Percentiles rank a stretch among this genome's conserved stretches.
These are phyloP conservation scores for Fraxinus dipetala DNA, from an alignment of 305 asterid genomes.

Conservation along the genomic window DNA sequence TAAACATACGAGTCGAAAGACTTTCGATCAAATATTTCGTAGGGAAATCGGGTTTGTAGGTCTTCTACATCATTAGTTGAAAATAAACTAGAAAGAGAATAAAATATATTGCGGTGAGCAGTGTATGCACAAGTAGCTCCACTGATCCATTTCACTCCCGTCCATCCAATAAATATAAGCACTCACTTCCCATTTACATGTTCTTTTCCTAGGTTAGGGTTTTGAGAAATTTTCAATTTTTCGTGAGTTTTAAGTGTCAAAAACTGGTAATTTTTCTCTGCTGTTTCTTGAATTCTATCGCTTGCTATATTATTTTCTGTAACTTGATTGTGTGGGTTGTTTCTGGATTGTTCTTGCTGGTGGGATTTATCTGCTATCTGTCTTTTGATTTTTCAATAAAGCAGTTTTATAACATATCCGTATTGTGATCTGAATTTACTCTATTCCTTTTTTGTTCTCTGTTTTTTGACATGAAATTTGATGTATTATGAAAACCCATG, in stretches of 20 bases:
- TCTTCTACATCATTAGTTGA: background rate
- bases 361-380: slow-evolving; percentile 1
- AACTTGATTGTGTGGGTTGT: slow-evolving; percentile 32
- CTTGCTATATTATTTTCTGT: slow-evolving; percentile 24
- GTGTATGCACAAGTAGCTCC: slow-evolving; percentile 43
- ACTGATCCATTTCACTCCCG: slow-evolving; percentile 35
- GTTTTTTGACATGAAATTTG: slow-evolving; percentile 20
- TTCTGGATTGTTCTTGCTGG: slow-evolving; percentile 6
- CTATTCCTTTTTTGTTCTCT: slow-evolving; percentile 16
- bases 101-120: slow-evolving; percentile 23
- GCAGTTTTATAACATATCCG: slow-evolving; percentile 7
- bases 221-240: slow-evolving; percentile 27
- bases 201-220: slow-evolving; percentile 25
- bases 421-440: slow-evolving; percentile 43
- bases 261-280: slow-evolving; percentile 31
- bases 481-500: slow-evolving; percentile 24
- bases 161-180: slow-evolving; percentile 28
- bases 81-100: slow-evolving; percentile 16
- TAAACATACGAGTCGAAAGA: background rate
- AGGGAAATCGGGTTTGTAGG: background rate
- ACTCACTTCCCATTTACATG: slow-evolving; percentile 12
- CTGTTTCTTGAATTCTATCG: slow-evolving; percentile 36
- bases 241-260: slow-evolving; percentile 29
- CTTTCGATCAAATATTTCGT: background rate
- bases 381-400: slow-evolving; percentile 5